Evolutionary conservation across 768 basidiomycete species (phyloP), one percentile per base, ranked within the genome.

Genomic region (Podaxis carcinomalis): DNA sequence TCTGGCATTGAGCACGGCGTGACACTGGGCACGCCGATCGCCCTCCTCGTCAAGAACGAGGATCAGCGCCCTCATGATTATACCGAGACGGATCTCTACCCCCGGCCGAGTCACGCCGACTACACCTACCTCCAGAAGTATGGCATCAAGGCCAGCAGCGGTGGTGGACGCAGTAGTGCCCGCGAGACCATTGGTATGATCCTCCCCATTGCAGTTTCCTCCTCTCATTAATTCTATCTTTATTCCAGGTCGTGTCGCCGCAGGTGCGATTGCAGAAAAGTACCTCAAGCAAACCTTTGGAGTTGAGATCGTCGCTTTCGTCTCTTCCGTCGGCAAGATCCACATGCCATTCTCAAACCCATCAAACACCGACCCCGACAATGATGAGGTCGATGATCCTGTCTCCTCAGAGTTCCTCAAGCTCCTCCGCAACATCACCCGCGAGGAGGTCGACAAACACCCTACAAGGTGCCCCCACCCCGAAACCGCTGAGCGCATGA

Each of bases 31-130:
- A 99, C 97, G 19, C 97, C 97, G 21, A 98, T 99, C 68, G 95
- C 88, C 1, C 85, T 99, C n/a, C 80, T 98, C 54, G 94, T 99
- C 40, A 92, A 87, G 69, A 99, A 99, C 75, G 95, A 98, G 77
- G 97, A 99, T 73, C 97, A 99, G 71, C 83, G 97, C 28, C 97
- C 97, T 19, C 92, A 98, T 69, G 97, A 99, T 75, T 99, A 99
- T 75, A 88, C 95, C 65, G 97, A 98, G 79, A 98, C 97, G 0
- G 97, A 99, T 71, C 78, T 95, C 56, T 99, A 94, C 79, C 97
- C 97, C 35, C 89, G 97, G 21, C 97, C 97, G 28, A 93, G 91
- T 65, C 97, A 99, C 69, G 97, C 97, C 11, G 97, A 99, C 73
- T 97, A 90, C 73, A 99, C 97, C 14, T 99, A 99, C 74, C 86